phyloP scores from a whole-genome alignment of 306 rosid genomes.

The Castanea sativa region DNA sequence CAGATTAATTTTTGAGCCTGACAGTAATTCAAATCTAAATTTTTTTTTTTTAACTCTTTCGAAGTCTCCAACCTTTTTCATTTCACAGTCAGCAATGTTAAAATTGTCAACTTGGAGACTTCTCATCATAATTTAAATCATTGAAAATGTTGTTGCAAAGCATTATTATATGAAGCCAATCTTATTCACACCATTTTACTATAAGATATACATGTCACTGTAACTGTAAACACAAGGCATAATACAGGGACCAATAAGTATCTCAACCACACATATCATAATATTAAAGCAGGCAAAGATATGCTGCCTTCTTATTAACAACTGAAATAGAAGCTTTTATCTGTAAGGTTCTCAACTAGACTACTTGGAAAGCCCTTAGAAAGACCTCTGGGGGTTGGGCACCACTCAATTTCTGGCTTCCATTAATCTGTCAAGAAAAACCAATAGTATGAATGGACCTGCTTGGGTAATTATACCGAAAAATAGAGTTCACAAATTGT shows the following conservation, averaged over 20 bases:
- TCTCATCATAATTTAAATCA: too few species aligned
- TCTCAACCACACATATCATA: background rate
- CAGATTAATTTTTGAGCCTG: too few species aligned
- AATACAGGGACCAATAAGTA: background rate
- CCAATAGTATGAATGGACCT: conserved; percentile 3
- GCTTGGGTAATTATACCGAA: background rate
- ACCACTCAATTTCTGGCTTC: conserved; percentile 59
- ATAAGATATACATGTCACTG: background rate
- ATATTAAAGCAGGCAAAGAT: background rate
- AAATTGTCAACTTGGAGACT: too few species aligned
- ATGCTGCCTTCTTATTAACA: background rate
- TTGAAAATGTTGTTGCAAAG: background rate
- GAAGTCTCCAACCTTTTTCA: background rate
- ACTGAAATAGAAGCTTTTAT: background rate
- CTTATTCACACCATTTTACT: background rate
- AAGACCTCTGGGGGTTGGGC: conserved; percentile 77
- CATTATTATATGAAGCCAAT: background rate
- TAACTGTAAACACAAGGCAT: background rate
- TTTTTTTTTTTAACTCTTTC: too few species aligned
- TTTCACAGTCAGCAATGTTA: background rate
- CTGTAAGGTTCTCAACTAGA: conserved; percentile 30
- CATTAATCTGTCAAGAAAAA: conserved; percentile 65
- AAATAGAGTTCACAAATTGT: background rate
- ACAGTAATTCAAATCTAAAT: too few species aligned
- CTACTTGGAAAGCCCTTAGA: conserved; percentile 61